Evolutionary conservation across 768 basidiomycete genomes (phyloP), one percentile per base, ranked within the genome.

Genomic region (Sporobolomyces pararoseus): DNA sequence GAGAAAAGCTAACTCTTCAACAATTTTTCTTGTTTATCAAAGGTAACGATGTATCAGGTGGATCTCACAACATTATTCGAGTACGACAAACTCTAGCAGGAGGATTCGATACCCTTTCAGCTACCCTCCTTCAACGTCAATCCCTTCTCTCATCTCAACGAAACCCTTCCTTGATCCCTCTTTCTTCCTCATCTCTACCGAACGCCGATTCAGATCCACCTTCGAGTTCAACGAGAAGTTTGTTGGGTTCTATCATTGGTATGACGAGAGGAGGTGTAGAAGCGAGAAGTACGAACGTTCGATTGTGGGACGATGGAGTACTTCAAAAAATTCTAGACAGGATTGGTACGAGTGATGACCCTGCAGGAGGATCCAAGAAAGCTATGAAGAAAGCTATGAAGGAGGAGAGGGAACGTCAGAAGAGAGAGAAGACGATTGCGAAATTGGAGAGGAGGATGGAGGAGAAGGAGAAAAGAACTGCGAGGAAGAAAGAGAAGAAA

Each of bases 21-120:
- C n/a, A n/a, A n/a, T n/a, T n/a, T n/a, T n/a, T n/a, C n/a, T 39
- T n/a, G 19, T 60, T 34, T 19, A 7, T 23, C 16, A 13, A 61
- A 97, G 93, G 86, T 27, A 97, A 98, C 78, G 94, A 98, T 80
- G 91, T 98, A 32, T 91, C 93, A 0, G 86, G 84, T 60, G 91
- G 92, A 2, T 92, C 93, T 0, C 94, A 86, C 79, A 87, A 86
- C 39, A 90, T 96, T 72, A 81, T 84, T 32, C 88, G 87, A 76
- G 92, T 98, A 46, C 86, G 87, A 29, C 85, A 86, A 58, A 88
- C 91, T 4, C 84, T 98, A 69, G 87, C 89, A 0, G 94, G 94
- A 3, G 95, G 83, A 6, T 83, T 80, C 76, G 82, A 83, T 82
- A 74, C 81, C 14, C 78, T 99, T 77, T 87, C 87, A n/a, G 84